Evolutionary conservation across 2,329 filamentous ascomycete species (phyloP), one percentile per base, ranked within the genome.

Genomic region (Ophiocordyceps robertsii): DNA sequence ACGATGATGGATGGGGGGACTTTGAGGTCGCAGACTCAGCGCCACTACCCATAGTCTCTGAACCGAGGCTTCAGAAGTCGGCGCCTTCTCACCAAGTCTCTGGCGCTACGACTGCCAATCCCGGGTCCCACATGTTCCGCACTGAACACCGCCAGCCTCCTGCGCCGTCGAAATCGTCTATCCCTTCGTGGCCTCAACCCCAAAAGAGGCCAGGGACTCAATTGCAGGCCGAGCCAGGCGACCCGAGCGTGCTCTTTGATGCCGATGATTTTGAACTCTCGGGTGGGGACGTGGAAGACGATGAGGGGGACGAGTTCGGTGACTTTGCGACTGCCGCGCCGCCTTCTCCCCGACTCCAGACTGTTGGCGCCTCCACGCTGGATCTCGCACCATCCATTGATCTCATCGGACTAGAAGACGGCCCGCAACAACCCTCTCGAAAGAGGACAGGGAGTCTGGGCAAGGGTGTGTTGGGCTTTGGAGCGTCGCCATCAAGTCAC

Each of bases 1-100:
- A 78, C 8, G 77, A 80, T 43, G 77, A 81, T 52, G 74, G 69
- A 27, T 83, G 80, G 72, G 80, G 80, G 1, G 79, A 82, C 43
- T 84, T 84, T 52, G 78, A 82, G 56, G 68, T 71, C 37, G 75
- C 75, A 14, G 60, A 68, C 32, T 56, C 62, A 2, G 44, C 52
- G 4, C 43, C 46, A 10, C 43, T 52, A 8, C 36, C 37, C 40
- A 43, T 42, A 14, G 33, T 17, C 33, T 36, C n/a, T 9, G 9
- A 10, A 14, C n/a, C 13, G 9, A 16, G 1, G 14, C 9, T 10
- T 19, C 14, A 36, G 10, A 17, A 10, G 14, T 36, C n/a, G 16
- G n/a, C n/a, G 9, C 13, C 17, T 16, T 36, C 33, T 16, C 17
- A 6, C 3, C 8, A 2, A 17, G 9, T 17, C 9, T 16, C 17